These are phyloP conservation scores for Spergularia azorica DNA, from an alignment of 179 eudicot species.

Conservation along the genomic window DNA sequence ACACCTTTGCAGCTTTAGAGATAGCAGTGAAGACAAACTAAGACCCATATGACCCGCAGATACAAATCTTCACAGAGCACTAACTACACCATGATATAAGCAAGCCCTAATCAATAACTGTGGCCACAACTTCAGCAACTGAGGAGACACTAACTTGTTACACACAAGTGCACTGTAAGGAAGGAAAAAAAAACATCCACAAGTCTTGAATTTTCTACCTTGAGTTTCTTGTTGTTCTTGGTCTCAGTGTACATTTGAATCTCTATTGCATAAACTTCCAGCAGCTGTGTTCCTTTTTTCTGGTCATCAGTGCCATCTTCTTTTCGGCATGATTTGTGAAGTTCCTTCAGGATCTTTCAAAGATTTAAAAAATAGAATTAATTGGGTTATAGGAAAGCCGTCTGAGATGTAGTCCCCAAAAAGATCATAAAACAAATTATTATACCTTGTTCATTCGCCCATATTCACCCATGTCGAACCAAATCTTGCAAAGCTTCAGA, in stretches of 20 bases:
- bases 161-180: slow-evolving; percentile 2
- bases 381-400: not conserved
- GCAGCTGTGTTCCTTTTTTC: slow-evolving; percentile 94
- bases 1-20: not conserved
- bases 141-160: not conserved
- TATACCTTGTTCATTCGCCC: slow-evolving; percentile 98
- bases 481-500: slow-evolving; percentile 96
- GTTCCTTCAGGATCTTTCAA: slow-evolving; percentile 91
- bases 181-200: not conserved
- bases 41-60: not conserved
- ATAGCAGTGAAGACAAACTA: not conserved
- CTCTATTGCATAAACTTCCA: slow-evolving; percentile 98
- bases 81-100: not conserved
- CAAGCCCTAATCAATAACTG: not conserved
- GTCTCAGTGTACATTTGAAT: slow-evolving; percentile 99
- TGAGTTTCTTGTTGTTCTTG: slow-evolving; percentile 97
- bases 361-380: not conserved
- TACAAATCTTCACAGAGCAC: too few relatives aligned
- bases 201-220: slow-evolving; percentile 44
- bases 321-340: slow-evolving; percentile 91
- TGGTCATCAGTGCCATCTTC: slow-evolving; percentile 98
- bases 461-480: slow-evolving; percentile 99
- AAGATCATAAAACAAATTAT: slow-evolving; percentile 34
- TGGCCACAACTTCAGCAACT: not conserved
- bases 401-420: not conserved